Conservation (phyloP, 805 yeast species). For the Lipomyces japonicus region DNA sequence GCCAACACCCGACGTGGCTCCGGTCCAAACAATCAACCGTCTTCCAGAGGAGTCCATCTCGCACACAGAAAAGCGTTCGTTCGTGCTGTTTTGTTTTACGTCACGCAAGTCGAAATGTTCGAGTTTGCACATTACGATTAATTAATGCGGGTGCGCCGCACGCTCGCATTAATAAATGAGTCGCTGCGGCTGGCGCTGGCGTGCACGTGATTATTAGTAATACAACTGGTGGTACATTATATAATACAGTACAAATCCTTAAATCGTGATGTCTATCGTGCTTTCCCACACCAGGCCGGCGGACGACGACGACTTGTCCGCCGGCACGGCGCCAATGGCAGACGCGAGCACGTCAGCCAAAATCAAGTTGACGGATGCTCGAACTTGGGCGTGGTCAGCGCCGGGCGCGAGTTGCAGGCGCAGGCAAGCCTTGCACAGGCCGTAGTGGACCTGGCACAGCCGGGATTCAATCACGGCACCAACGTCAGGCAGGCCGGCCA, state of each 20-base stretch:
- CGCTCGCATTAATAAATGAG: no score
- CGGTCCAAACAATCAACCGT: slow-evolving; percentile 24
- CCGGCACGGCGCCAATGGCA: slow-evolving; percentile 16
- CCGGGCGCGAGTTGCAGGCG: slow-evolving; percentile 34
- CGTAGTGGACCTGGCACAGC: slow-evolving; percentile 46
- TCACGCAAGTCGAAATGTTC: no score
- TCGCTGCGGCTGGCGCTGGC: no score
- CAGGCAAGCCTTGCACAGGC: slow-evolving; percentile 42
- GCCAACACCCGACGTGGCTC: slow-evolving; percentile 22
- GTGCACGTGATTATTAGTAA: no score
- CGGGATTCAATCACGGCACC: slow-evolving; percentile 35
- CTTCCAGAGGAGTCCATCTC: slow-evolving; percentile 32
- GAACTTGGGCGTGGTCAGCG: slow-evolving; percentile 36
- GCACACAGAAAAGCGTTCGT: not conserved
- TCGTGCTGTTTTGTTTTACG: no score
- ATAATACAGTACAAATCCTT: no score
- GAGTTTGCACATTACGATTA: no score
- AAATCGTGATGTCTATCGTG: slow-evolving; percentile 25
- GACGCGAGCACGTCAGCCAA: slow-evolving; percentile 24
- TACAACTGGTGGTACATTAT: no score
- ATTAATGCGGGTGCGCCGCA: no score
- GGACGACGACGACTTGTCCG: not conserved
- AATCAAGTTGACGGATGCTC: slow-evolving; percentile 29
- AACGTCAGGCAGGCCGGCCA: slow-evolving; percentile 34
- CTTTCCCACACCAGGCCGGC: slow-evolving; percentile 27